Conservation (phyloP, 106 monocot genomes). For the Dendrobium nobile region DNA sequence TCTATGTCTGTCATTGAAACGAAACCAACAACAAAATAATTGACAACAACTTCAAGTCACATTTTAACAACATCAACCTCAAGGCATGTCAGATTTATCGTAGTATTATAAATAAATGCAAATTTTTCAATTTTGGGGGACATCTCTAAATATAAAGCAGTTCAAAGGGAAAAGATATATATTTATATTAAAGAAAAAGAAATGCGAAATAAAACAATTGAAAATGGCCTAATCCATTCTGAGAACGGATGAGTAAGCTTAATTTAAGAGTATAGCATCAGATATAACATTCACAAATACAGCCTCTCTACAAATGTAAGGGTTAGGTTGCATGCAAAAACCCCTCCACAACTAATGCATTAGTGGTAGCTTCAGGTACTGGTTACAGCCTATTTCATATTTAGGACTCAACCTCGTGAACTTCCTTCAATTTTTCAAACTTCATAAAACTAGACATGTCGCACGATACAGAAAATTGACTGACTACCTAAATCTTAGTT, state of each 20-base stretch:
- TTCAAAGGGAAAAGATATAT: background rate
- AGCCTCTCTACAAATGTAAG: background rate
- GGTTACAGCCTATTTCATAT: background rate
- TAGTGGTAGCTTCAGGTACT: background rate
- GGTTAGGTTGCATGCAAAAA: background rate
- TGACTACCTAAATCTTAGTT: too few relatives aligned
- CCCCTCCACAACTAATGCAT: background rate
- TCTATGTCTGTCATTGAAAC: background rate
- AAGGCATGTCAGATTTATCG: too few relatives aligned
- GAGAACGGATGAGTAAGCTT: background rate
- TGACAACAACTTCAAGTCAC: background rate
- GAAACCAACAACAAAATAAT: background rate
- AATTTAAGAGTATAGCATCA: background rate
- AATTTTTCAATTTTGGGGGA: too few relatives aligned
- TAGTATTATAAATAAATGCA: too few relatives aligned
- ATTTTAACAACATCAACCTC: background rate
- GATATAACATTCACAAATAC: background rate
- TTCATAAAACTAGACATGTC: background rate
- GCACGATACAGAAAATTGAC: too few relatives aligned
- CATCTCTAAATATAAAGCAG: too few relatives aligned
- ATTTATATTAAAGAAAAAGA: background rate
- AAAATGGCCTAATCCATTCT: background rate
- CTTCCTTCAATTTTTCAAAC: background rate
- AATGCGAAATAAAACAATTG: background rate
- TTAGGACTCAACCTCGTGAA: background rate